Conservation (phyloP, 164 flowering plant genomes). For the Amborella trichopoda region DNA sequence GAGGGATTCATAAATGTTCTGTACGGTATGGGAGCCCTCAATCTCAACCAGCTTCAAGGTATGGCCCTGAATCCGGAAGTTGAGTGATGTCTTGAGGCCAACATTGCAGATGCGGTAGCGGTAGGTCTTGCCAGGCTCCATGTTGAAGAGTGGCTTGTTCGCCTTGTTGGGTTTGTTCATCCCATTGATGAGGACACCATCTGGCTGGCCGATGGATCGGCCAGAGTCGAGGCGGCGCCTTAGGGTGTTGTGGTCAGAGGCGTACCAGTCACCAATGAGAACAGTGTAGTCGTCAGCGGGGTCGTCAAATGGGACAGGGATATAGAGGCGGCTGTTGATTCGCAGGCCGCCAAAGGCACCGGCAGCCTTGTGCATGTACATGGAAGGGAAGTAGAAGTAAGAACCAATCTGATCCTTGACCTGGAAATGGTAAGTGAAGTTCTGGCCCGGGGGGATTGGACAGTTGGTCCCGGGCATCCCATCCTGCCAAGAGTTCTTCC, state of each 20-base stretch:
- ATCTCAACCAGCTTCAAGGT: constrained; percentile 34
- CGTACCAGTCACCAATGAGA: constrained; percentile 9
- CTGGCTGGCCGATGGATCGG: constrained; percentile 20
- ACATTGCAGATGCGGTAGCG: constrained; percentile 34
- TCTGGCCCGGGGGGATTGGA: constrained; percentile 7
- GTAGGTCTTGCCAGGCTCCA: constrained; percentile 35
- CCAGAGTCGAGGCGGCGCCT: constrained; percentile 19
- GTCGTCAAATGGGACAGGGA: constrained; percentile 5
- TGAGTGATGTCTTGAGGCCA: constrained; percentile 32
- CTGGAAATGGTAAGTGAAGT: constrained; percentile 8
- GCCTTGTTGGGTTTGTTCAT: constrained; percentile 7
- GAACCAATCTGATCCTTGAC: constrained; percentile 10
- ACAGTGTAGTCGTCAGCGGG: constrained; percentile 6
- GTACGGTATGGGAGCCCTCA: constrained; percentile 45
- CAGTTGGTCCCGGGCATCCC: constrained; percentile 8
- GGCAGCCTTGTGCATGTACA: constrained; percentile 1
- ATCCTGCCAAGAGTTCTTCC: constrained; percentile 8
- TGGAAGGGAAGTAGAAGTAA: constrained; percentile 6
- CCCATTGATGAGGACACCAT: constrained; percentile 31
- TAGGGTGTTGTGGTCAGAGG: constrained; percentile 4
- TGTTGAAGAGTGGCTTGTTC: constrained; percentile 16
- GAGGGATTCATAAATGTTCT: constrained; percentile 28
- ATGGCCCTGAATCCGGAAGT: constrained; percentile 37
- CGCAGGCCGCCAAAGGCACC: constrained; percentile 8
- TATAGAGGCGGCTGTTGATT: constrained; percentile 2